Conservation (phyloP, 805 yeast species). For the Yamadazyma akitaensis region DNA sequence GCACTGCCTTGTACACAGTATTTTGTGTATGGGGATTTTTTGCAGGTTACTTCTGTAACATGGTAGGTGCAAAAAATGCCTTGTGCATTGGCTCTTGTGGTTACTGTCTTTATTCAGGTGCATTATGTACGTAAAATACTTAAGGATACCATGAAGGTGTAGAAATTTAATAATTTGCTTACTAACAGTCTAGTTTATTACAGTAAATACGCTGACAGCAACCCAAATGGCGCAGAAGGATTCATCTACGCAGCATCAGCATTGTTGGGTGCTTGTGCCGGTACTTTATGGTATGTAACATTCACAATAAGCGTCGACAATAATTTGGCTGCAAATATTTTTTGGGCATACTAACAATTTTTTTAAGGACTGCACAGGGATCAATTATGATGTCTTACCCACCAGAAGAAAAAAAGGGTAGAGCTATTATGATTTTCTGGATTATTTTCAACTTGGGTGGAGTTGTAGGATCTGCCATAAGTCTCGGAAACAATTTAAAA, state of each 20-base stretch:
- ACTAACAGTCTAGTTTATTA: constrained; percentile 18
- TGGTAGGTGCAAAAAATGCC: constrained; percentile 42
- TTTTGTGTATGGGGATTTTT: constrained; percentile 56
- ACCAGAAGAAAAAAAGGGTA: constrained; percentile 49
- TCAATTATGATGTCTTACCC: constrained; percentile 55
- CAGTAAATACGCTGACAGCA: constrained; percentile 26
- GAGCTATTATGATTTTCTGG: constrained; percentile 57
- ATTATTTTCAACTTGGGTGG: constrained; percentile 59
- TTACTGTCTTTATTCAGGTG: constrained; percentile 51
- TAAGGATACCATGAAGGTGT: too few species aligned
- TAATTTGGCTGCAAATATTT: not conserved
- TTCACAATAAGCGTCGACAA: not conserved
- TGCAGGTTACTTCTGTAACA: constrained; percentile 53
- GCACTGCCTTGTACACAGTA: constrained; percentile 50
- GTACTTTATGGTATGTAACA: constrained; percentile 41
- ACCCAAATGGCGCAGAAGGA: constrained; percentile 41
- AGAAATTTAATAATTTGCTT: too few species aligned
- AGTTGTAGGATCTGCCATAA: constrained; percentile 56
- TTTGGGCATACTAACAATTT: constrained; percentile 18
- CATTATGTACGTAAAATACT: constrained; percentile 25
- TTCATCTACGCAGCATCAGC: constrained; percentile 57
- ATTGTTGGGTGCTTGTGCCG: constrained; percentile 53
- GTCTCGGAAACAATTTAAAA: constrained; percentile 49
- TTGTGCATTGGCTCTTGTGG: constrained; percentile 54
- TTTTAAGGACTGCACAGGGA: constrained; percentile 47